Evolutionary conservation across 2,329 filamentous ascomycete species (phyloP).

Genomic region (Camillea tinctor): DNA sequence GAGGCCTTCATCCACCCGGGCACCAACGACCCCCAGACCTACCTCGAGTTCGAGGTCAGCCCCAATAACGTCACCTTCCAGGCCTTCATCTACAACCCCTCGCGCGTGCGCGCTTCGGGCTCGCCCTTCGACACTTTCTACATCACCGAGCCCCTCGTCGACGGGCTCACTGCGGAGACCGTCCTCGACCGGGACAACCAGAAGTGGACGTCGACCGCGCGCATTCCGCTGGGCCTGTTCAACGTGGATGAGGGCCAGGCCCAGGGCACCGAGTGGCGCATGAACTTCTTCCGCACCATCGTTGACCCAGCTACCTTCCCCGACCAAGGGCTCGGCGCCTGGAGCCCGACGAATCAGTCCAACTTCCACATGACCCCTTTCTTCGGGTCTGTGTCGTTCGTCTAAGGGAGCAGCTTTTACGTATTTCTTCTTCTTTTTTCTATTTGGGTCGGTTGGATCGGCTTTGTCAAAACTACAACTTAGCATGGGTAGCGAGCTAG

Average conservation of each 20-base stretch:
- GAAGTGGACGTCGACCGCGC: constrained; percentile 41
- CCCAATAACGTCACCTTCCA: constrained; percentile 53
- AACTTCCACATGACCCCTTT: constrained; percentile 49
- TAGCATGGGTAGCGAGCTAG: no score
- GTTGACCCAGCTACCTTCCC: constrained; percentile 43
- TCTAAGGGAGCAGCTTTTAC: constrained; percentile 3
- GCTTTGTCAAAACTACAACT: no score
- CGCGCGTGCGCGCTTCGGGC: constrained; percentile 41
- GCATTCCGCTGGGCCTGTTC: constrained; percentile 48
- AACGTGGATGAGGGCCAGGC: constrained; percentile 45
- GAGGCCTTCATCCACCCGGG: constrained; percentile 49
- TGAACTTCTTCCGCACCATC: constrained; percentile 53
- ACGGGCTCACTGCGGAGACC: constrained; percentile 43
- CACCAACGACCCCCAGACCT: constrained; percentile 45
- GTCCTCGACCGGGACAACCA: constrained; percentile 35
- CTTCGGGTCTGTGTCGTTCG: constrained; percentile 34
- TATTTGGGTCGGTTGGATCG: no score
- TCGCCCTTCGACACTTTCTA: constrained; percentile 45
- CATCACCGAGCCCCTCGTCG: constrained; percentile 38
- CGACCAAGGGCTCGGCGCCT: constrained; percentile 43
- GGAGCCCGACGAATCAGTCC: constrained; percentile 44
- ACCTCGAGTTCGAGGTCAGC: constrained; percentile 51
- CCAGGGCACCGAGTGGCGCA: constrained; percentile 46
- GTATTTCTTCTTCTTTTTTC: no score
- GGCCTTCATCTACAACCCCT: constrained; percentile 50